These are phyloP conservation scores for Guillardia theta DNA, from an alignment of 78 protist genomes.

Conservation along the genomic window DNA sequence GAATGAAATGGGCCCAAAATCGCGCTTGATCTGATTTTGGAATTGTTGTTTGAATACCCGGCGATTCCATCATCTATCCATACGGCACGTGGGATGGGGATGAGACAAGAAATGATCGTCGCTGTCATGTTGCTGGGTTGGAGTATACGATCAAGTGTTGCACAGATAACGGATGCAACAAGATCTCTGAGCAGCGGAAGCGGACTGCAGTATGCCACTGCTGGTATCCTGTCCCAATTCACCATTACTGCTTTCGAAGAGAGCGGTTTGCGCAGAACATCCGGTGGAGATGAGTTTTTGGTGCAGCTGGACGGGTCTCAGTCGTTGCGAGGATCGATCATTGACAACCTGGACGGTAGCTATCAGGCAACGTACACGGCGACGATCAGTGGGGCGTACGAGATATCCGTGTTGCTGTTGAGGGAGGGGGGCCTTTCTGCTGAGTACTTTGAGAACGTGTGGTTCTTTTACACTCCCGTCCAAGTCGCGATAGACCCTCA, in stretches of 20 bases:
- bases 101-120: too few species aligned
- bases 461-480: conserved; percentile 30
- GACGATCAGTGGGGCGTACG: neutral
- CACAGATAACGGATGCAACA: conserved; percentile 20
- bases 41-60: too few species aligned
- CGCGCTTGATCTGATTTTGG: too few species aligned
- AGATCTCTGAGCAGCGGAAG: neutral
- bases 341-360: conserved; percentile 26
- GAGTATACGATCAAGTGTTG: too few species aligned
- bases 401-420: neutral
- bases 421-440: neutral
- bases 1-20: too few species aligned
- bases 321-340: neutral
- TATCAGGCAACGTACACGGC: conserved; percentile 23
- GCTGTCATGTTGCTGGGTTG: too few species aligned
- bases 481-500: neutral
- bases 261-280: neutral
- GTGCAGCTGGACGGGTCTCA: conserved; percentile 23
- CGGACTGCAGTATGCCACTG: conserved; percentile 38
- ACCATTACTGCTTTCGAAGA: conserved; percentile 8
- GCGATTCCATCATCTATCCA: too few species aligned
- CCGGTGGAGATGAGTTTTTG: conserved; percentile 18
- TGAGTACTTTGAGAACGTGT: conserved; percentile 26
- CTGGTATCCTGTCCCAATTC: neutral
- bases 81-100: too few species aligned